Evolutionary conservation across 352 stramenopile species (phyloP), one percentile per base, ranked within the genome.

Genomic region (Phytophthora citricola): DNA sequence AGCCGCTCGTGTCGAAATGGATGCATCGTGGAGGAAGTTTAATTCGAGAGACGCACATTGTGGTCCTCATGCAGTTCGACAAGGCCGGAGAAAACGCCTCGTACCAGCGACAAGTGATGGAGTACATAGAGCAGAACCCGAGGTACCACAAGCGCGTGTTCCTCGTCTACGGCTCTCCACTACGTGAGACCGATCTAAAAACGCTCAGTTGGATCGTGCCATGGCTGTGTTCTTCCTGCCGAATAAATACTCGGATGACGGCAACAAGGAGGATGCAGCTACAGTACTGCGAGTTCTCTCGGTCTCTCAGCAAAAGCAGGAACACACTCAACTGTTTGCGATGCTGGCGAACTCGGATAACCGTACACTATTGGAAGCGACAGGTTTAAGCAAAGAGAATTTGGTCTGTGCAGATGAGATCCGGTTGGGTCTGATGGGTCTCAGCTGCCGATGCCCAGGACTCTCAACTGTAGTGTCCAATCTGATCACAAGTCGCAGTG

Each of bases 301-400:
- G 0, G 88, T 94, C 3, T 83, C 73, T 4, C 86, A 94, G 56
- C 76, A 89, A 10, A 79, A 88, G 29, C 36, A 79, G 26, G 77
- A 83, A 4, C 71, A 86, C 29, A 92, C 85, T 9, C 86, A 93
- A 43, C 55, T 94, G 8, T 94, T 91, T 55, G 88, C 87, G 3
- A 92, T 94, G 83, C 74, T 96, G 24, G 81, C 88, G 26, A 93
- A 96, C 54, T 92, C 87, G 8, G 83, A 92, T 39, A 96, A 96
- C 57, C 82, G 82, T 0, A 91, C 73, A 12, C 67, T 94, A 12
- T 52, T 96, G 3, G 88, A 94, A 56, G 88, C 87, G 1, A 88
- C 85, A 0, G 87, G 88, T 1, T 72, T 96, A 50, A 78, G 61
- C 43, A 78, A 80, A 20, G 81, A 93, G 3, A 80, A 94, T 34